Conservation (phyloP, 176 grass and related monocot genomes). For the Sorghum bicolor region DNA sequence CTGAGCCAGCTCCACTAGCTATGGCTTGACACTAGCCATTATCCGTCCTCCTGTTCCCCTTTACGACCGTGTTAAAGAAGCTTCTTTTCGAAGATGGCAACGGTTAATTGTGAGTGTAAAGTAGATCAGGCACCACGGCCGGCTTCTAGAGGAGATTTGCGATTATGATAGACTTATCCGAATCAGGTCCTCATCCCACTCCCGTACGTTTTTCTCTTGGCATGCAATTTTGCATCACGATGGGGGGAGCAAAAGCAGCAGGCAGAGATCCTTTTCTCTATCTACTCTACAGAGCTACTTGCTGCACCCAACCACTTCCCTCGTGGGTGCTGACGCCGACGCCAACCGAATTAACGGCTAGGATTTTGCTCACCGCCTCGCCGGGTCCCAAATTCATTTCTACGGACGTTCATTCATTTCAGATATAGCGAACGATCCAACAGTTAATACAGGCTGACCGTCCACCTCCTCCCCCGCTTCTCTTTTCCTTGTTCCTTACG, state of each 20-base stretch:
- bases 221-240: neutral
- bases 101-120: neutral
- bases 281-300: neutral
- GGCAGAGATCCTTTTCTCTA: neutral
- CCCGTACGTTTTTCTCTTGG: neutral
- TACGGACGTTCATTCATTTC: too few species aligned
- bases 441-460: too few species aligned
- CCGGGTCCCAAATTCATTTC: too few species aligned
- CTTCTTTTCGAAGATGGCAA: neutral
- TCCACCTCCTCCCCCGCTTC: too few species aligned
- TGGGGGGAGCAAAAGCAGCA: neutral
- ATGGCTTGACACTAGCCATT: neutral
- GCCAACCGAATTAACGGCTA: conserved; percentile 31
- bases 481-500: too few species aligned
- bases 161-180: conserved; percentile 2
- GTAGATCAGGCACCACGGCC: neutral
- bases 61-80: conserved; percentile 15
- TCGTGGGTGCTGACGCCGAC: neutral
- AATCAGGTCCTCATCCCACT: conserved; percentile 18
- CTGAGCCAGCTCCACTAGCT: conserved; percentile 9
- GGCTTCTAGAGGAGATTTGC: neutral
- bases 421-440: too few species aligned
- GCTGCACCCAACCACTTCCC: neutral
- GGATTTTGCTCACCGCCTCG: conserved; percentile 1
- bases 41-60: neutral